A percentile compares a stretch with the other conserved stretches of the same genome.
Conservation (phyloP, 163 green algal species). For the Volvox carteri region DNA sequence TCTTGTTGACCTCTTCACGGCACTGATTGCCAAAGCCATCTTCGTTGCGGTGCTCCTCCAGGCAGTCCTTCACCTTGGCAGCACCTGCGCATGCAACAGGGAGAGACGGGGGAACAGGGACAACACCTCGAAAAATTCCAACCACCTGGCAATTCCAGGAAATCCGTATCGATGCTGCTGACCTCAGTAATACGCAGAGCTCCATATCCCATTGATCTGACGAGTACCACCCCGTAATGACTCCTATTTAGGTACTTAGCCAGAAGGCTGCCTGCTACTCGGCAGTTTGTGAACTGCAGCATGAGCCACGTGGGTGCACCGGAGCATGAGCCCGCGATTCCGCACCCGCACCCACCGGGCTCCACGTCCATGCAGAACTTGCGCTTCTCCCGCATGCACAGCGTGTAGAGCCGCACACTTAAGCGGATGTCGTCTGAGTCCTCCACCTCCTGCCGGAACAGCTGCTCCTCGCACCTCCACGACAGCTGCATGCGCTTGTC, state of each 20-base stretch:
- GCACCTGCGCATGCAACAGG: not conserved
- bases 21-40: constrained; percentile 63
- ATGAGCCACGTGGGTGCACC: too few relatives aligned
- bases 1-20: constrained; percentile 78
- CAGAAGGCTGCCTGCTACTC: too few relatives aligned
- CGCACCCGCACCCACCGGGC: constrained; percentile 28
- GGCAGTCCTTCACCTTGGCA: constrained; percentile 81
- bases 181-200: too few relatives aligned
- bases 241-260: too few relatives aligned
- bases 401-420: constrained; percentile 60
- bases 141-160: too few relatives aligned
- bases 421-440: constrained; percentile 80
- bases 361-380: constrained; percentile 60
- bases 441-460: constrained; percentile 83
- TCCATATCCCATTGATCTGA: too few relatives aligned
- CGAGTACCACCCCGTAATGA: too few relatives aligned
- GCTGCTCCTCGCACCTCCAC: constrained; percentile 73
- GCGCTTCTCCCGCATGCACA: constrained; percentile 71
- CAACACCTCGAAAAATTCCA: too few relatives aligned
- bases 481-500: constrained; percentile 69
- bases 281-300: too few relatives aligned
- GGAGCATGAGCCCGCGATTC: too few relatives aligned
- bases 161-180: too few relatives aligned
- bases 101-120: too few relatives aligned
- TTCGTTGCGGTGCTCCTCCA: constrained; percentile 83